Evolutionary conservation across 2,329 filamentous ascomycete genomes (phyloP).

Genomic region (Aureobasidium musti): DNA sequence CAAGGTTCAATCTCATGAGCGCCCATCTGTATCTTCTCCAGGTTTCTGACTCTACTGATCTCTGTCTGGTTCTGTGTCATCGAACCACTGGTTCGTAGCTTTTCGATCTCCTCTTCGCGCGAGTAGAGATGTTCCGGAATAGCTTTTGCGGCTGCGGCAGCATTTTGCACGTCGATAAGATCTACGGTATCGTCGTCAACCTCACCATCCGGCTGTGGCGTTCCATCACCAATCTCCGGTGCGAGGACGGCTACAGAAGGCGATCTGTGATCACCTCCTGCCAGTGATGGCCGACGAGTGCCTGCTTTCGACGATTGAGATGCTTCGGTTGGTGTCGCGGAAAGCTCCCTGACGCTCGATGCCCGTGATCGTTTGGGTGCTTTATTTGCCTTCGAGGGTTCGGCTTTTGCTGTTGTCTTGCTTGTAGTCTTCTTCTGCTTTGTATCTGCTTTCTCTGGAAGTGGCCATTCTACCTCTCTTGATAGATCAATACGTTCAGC

Average conservation of each 20-base stretch:
- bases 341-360: conserved; percentile 50
- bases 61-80: conserved; percentile 99
- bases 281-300: conserved; percentile 53
- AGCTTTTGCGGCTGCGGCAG: conserved; percentile 57
- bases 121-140: conserved; percentile 60
- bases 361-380: conserved; percentile 51
- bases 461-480: conserved; percentile 95
- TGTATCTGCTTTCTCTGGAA: conserved; percentile 84
- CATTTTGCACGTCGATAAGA: conserved; percentile 55
- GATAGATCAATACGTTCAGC: conserved; percentile 79
- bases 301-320: conserved; percentile 50
- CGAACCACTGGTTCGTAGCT: conserved; percentile 87
- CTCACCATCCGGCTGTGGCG: conserved; percentile 55
- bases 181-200: conserved; percentile 55
- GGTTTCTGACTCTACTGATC: conserved; percentile 91
- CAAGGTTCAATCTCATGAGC: conserved; percentile 90
- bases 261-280: conserved; percentile 62
- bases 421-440: conserved; percentile 70
- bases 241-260: conserved; percentile 47
- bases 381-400: conserved; percentile 47
- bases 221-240: conserved; percentile 52
- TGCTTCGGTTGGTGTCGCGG: conserved; percentile 56
- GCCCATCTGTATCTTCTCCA: conserved; percentile 93
- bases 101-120: conserved; percentile 92
- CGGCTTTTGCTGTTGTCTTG: conserved; percentile 43